Evolutionary conservation across 768 basidiomycete genomes (phyloP), one percentile per base, ranked within the genome.

Genomic region (Tephrocybe sp.): DNA sequence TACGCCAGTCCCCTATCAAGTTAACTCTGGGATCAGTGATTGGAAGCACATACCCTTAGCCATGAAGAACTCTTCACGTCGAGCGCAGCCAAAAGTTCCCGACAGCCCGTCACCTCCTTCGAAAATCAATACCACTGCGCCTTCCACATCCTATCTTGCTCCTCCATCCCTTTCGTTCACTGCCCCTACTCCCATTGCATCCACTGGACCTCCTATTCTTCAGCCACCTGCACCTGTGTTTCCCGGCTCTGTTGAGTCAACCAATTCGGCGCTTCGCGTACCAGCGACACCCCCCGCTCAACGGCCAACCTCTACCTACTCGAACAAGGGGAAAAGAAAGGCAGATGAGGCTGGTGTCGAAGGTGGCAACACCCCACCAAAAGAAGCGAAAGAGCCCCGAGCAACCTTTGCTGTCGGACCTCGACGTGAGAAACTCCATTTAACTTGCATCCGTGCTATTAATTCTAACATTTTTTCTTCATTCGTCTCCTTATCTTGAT

Each of bases 351-450:
- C 71, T 38, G 72, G 64, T 11, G 71, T 82, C n/a, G 84, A 83
- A 53, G 69, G 76, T 13, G 71, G 70, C 35, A 66, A 64, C 34
- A 86, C 87, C 2, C 85, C 85, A 31, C 83, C 85, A 6, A 85
- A 85, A 60, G 78, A 74, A 50, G 71, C 72, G 52, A 79, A 75
- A 62, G 74, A 77, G 52, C 64, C 69, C 26, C 63, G 67, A 38
- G 72, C 87, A 34, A 87, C 84, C 5, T 89, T 87, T 62, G 83
- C 83, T 36, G 73, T 79, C 47, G 82, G 81, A 52, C 74, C 76
- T 51, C 78, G 82, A 67, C 77, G 86, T 87, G 65, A 64, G 84
- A 72, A 31, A 40, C 26, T 39, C 35, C 40, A 63, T 64, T 51
- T 54, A 39, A 38, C 52, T 33, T 54, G 50, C 13, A 34, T 41